A percentile compares a stretch with the other conserved stretches of the same genome.
These are phyloP conservation scores for Magnolia sinica DNA, from an alignment of 164 flowering plant genomes.

Conservation along the genomic window DNA sequence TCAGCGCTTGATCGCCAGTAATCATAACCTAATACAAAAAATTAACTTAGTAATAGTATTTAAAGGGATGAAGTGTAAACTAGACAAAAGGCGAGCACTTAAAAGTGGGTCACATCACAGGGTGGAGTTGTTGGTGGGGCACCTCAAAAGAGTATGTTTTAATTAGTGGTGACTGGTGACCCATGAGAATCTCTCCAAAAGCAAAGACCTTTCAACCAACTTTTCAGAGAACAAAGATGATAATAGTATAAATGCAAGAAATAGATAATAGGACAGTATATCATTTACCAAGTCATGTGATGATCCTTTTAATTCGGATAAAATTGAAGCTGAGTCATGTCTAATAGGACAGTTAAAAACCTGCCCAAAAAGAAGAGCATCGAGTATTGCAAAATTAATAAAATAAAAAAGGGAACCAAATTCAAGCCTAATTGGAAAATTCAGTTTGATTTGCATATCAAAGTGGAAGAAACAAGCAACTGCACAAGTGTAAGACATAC, in stretches of 20 bases:
- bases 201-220: background rate
- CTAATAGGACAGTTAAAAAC: constrained; percentile 95
- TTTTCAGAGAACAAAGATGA: no score
- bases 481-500: background rate
- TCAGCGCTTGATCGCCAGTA: constrained; percentile 97
- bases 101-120: background rate
- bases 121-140: background rate
- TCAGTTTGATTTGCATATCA: background rate
- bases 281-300: constrained; percentile 88
- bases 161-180: background rate
- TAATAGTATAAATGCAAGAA: background rate
- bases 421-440: background rate
- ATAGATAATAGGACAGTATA: background rate
- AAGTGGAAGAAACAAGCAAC: background rate
- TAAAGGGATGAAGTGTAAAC: background rate
- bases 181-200: background rate
- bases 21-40: constrained; percentile 71
- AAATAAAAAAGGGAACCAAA: background rate
- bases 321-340: constrained; percentile 72
- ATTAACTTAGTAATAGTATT: constrained; percentile 4
- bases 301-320: constrained; percentile 75
- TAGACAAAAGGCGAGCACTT: background rate
- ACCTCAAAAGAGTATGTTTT: background rate
- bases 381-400: background rate
- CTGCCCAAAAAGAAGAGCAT: constrained; percentile 35